Evolutionary conservation across 2,329 filamentous ascomycete species (phyloP), one percentile per base, ranked within the genome.

Genomic region (Hymenoscyphus infarciens): DNA sequence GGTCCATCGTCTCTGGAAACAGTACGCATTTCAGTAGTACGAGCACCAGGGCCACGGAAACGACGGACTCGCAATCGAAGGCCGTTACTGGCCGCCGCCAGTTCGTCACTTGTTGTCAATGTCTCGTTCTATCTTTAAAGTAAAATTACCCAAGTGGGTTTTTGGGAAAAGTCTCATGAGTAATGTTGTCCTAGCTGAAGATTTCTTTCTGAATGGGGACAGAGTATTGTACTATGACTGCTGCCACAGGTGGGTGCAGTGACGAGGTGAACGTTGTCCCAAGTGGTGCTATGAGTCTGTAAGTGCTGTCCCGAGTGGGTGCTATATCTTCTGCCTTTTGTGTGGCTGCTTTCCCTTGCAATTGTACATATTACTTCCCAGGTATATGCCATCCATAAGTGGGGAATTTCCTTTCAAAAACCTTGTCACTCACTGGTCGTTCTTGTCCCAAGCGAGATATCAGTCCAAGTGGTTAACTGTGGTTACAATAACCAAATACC

Each of bases 1-100:
- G 57, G 57, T 33, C 35, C 45, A 8, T 19, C 57, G 56, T 61
- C 63, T 27, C 52, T 55, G 27, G 25, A 33, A 33, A 55, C 52
- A 22, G 19, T 49, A 49, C 42, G n/a, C 39, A 22, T 49, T 49
- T 10, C n/a, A 35, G 33, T 35, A 35, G 33, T 35, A 35, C 33
- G 33, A 35, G 33, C 33, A 49, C 19, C 42, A 49, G 19, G 42
- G 42, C n/a, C 2, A 49, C 42, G n/a, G 42, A 25, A 35, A 35
- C 33, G 33, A 22, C 42, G n/a, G 10, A 49, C 42, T 49, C 42
- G 25, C 25, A 35, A 35, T 35, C 6, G 33, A 7, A 35, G 33
- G 33, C 33, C 33, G 33, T 35, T 35, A 35, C 33, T 35, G 33
- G 33, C 33, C 33, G 33, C 13, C 19, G 25, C 42, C 42, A 49